A percentile compares a stretch with the other conserved stretches of the same genome.
phyloP scores from a whole-genome alignment of 169 alveolate species.

The Cryptosporidium viatorum region DNA sequence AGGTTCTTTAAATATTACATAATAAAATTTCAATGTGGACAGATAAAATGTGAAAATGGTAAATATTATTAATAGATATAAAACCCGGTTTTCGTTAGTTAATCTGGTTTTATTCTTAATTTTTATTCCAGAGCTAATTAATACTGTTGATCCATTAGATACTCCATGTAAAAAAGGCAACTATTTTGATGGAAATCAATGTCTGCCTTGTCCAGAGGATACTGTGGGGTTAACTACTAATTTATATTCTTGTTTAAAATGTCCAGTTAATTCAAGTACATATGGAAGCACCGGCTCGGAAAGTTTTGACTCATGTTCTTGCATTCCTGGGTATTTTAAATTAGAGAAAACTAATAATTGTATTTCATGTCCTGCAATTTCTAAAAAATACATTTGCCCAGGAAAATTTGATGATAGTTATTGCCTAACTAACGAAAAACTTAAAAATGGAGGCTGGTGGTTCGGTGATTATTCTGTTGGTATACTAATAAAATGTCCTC shows the following conservation, averaged over 20 bases:
- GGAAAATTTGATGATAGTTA: conserved; percentile 1
- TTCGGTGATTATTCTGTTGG: neutral
- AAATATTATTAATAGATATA: neutral
- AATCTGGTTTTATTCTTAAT: neutral
- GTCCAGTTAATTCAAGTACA: conserved; percentile 53
- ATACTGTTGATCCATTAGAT: neutral
- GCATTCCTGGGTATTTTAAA: conserved; percentile 26
- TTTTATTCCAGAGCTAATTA: neutral
- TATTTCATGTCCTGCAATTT: conserved; percentile 4
- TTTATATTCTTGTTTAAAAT: neutral
- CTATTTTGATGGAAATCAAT: conserved; percentile 18
- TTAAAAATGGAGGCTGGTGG: conserved; percentile 66
- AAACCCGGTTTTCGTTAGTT: neutral
- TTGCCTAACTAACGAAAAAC: conserved; percentile 7
- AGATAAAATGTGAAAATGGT: neutral
- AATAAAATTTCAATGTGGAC: neutral
- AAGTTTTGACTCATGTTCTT: neutral
- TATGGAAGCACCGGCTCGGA: neutral
- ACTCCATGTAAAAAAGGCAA: conserved; percentile 28
- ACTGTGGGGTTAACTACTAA: conserved; percentile 43
- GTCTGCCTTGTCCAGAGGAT: conserved; percentile 52
- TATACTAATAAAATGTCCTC: conserved; percentile 49
- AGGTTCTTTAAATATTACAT: neutral
- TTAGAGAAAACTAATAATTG: conserved; percentile 36
- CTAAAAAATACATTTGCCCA: conserved; percentile 25